Evolutionary conservation across 768 basidiomycete species (phyloP), one percentile per base, ranked within the genome.

Genomic region (Boletus pseudo-olivaceus): DNA sequence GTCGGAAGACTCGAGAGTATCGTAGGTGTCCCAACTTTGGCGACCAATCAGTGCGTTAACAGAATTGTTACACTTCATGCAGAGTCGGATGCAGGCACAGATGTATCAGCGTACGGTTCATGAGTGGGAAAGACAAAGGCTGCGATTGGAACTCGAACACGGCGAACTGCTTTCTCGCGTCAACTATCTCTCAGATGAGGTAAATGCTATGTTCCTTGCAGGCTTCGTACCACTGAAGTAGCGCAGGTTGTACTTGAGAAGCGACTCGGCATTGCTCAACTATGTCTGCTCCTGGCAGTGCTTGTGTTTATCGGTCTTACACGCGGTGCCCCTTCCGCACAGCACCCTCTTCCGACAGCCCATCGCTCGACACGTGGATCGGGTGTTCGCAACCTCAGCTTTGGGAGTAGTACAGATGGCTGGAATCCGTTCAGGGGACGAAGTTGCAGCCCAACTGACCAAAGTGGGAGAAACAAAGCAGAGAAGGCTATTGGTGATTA

Each of bases 231-330:
- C 49, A 34, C 43, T 64, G 49, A 50, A 38, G 27, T 12, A 30
- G 44, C 32, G 5, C 51, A 96, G 90, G 83, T 97, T 32, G 74
- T 86, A 1, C 78, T 94, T 47, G 95, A 97, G 70, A 94, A 96
- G 62, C 85, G 93, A 2, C 80, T 97, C 0, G 87, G 93, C 3
- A 83, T 97, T 20, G 89, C 88, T 0, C 95, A 98, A 63, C 78
- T 98, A 0, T 85, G 88, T 65, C 78, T 95, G 7, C 77, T 96
- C 6, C 76, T 97, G 4, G 82, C 87, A 0, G 87, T 97, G 10
- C 79, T 96, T 19, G 76, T 93, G 12, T 93, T 97, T 67, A 88
- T 96, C 72, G 83, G 87, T 17, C 77, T 96, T 48, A 94, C 93
- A 5, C 82, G 93, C 6, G 90, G 91, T 32, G 65, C 68, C 17